A percentile compares a stretch with the other conserved stretches of the same genome.
phyloP scores from a whole-genome alignment of 345 rosid species.

The Mallotus nudiflorus region DNA sequence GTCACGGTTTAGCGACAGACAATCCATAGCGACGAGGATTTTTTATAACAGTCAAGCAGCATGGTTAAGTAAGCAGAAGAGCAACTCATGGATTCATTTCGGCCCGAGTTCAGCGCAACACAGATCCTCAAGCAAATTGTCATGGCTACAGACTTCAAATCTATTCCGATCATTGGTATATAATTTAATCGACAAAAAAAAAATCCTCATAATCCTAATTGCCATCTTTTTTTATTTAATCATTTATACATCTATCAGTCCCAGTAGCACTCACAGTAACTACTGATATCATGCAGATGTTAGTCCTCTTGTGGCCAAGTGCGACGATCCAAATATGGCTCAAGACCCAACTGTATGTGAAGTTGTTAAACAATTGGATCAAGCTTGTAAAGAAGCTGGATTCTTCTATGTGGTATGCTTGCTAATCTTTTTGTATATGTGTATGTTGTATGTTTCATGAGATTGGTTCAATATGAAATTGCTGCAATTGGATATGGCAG shows the following conservation, averaged over 20 bases:
- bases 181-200: background rate
- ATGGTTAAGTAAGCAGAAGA: too few relatives aligned
- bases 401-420: conserved; percentile 83
- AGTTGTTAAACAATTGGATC: conserved; percentile 65
- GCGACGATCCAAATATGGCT: conserved; percentile 59
- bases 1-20: background rate
- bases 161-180: conserved; percentile 57
- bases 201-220: too few relatives aligned
- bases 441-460: background rate
- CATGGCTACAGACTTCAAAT: conserved; percentile 66
- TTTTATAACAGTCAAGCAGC: too few relatives aligned
- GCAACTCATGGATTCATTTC: background rate
- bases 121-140: background rate
- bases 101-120: background rate
- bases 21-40: too few relatives aligned
- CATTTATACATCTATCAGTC: conserved; percentile 16
- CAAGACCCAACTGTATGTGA: conserved; percentile 52
- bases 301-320: conserved; percentile 53
- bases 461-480: background rate
- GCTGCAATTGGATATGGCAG: too few relatives aligned
- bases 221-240: background rate
- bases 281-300: conserved; percentile 46
- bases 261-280: conserved; percentile 16
- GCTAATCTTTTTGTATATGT: background rate
- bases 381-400: conserved; percentile 81